These are phyloP conservation scores for Paraleonurus japonicus DNA, from an alignment of 257 asterid species.

Conservation along the genomic window DNA sequence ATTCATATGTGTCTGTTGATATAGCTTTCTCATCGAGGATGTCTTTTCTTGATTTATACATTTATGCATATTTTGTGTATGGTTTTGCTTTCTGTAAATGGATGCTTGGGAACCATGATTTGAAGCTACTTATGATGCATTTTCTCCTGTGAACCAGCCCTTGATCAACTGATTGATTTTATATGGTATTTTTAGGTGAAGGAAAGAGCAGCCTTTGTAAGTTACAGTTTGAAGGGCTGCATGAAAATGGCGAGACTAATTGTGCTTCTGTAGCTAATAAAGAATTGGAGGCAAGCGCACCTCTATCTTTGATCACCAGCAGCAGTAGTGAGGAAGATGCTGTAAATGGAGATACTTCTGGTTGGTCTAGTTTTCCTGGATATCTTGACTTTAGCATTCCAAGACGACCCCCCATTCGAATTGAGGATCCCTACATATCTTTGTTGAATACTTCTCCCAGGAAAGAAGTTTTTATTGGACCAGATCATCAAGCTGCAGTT, in stretches of 20 bases:
- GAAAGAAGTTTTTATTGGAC: conserved; percentile 69
- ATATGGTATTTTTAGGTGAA: conserved; percentile 26
- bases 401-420: conserved; percentile 33
- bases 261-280: conserved; percentile 35
- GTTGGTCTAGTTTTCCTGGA: conserved; percentile 39
- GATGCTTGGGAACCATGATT: not conserved
- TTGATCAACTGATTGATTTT: conserved; percentile 10
- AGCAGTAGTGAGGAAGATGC: conserved; percentile 64
- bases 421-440: conserved; percentile 45
- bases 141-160: not conserved
- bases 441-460: conserved; percentile 42
- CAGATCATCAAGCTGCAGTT: conserved; percentile 64
- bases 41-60: not conserved
- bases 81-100: not conserved
- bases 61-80: not conserved
- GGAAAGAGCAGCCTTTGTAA: conserved; percentile 24
- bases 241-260: conserved; percentile 27
- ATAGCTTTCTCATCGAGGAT: not conserved
- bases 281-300: conserved; percentile 54
- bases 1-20: not conserved
- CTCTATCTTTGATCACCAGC: conserved; percentile 55
- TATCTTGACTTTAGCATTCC: conserved; percentile 43
- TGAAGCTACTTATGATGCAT: conserved; percentile 1
- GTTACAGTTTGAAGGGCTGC: conserved; percentile 28
- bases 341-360: conserved; percentile 34